A percentile compares a stretch with the other conserved stretches of the same genome.
phyloP scores from a whole-genome alignment of 108 stramenopile species.

The Skeletonema menzelii region DNA sequence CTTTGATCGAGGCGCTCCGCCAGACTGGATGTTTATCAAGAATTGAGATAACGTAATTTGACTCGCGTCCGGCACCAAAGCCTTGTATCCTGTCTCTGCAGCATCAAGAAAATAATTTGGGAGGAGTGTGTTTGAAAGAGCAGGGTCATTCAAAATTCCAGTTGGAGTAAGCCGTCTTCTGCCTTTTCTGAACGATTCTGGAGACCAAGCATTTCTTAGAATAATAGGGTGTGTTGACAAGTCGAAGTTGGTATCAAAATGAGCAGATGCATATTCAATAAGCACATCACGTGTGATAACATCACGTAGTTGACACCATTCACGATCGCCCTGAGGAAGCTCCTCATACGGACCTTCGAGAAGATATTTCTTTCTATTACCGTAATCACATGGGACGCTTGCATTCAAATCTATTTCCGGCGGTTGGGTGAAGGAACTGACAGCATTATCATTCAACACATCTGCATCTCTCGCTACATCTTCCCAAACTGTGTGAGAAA shows the following conservation, averaged over 20 bases:
- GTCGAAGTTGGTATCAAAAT: slow-evolving; percentile 25
- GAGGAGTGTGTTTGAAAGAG: slow-evolving; percentile 44
- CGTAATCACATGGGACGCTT: slow-evolving; percentile 25
- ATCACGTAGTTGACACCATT: slow-evolving; percentile 24
- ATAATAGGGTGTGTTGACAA: slow-evolving; percentile 33
- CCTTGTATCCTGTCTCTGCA: slow-evolving; percentile 31
- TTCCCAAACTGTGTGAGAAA: slow-evolving; percentile 19
- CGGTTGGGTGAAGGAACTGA: background rate
- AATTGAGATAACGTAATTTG: slow-evolving; percentile 40
- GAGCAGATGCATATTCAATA: slow-evolving; percentile 11
- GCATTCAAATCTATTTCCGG: slow-evolving; percentile 34
- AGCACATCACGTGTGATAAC: slow-evolving; percentile 28
- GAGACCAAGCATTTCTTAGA: slow-evolving; percentile 34
- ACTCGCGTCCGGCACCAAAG: slow-evolving; percentile 61
- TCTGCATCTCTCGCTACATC: slow-evolving; percentile 12
- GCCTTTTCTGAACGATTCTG: slow-evolving; percentile 14
- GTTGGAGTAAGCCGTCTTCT: slow-evolving; percentile 49
- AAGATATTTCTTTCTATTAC: slow-evolving; percentile 6
- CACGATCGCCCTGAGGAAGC: background rate
- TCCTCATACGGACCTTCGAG: background rate
- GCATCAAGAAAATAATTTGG: slow-evolving; percentile 69
- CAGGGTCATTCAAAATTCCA: slow-evolving; percentile 54
- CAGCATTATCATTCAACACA: slow-evolving; percentile 1
- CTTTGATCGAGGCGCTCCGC: slow-evolving; percentile 55
- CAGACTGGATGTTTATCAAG: slow-evolving; percentile 49